These are phyloP conservation scores for Middelhovenomyces tepae DNA, from an alignment of 805 yeast genomes.

Conservation along the genomic window DNA sequence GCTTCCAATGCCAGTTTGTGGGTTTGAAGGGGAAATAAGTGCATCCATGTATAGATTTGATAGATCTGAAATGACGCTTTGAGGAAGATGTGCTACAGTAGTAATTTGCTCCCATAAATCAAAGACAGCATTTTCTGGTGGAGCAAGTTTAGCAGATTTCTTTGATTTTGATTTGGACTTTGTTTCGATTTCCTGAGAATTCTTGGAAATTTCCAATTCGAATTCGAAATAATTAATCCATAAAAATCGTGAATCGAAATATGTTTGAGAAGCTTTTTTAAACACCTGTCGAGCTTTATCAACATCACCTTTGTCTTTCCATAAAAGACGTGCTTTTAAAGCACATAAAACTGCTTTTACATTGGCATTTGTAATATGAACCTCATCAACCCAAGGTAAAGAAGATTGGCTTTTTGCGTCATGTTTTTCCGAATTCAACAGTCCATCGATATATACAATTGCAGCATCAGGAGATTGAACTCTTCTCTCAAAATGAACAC, in stretches of 20 bases:
- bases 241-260: slow-evolving; percentile 20
- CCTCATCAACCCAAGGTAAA: background rate
- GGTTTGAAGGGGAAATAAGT: slow-evolving; percentile 11
- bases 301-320: slow-evolving; percentile 12
- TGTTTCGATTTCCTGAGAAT: too few relatives aligned
- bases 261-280: slow-evolving; percentile 13
- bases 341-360: slow-evolving; percentile 8
- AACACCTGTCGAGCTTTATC: slow-evolving; percentile 21
- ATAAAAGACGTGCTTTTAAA: slow-evolving; percentile 6
- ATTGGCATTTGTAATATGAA: background rate
- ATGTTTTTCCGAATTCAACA: background rate
- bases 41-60: slow-evolving; percentile 21
- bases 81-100: slow-evolving; percentile 20
- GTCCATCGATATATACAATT: slow-evolving; percentile 4
- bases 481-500: slow-evolving; percentile 21
- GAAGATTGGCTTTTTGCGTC: background rate
- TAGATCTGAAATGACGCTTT: slow-evolving; percentile 20
- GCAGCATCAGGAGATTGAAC: slow-evolving; percentile 4
- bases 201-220: slow-evolving; percentile 15
- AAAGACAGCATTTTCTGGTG: slow-evolving; percentile 5
- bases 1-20: too few relatives aligned
- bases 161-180: too few relatives aligned
- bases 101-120: slow-evolving; percentile 15
- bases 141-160: background rate
- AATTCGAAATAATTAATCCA: slow-evolving; percentile 26